phyloP scores from a whole-genome alignment of 2,329 filamentous ascomycete species.

The Hypoxylon sp. region DNA sequence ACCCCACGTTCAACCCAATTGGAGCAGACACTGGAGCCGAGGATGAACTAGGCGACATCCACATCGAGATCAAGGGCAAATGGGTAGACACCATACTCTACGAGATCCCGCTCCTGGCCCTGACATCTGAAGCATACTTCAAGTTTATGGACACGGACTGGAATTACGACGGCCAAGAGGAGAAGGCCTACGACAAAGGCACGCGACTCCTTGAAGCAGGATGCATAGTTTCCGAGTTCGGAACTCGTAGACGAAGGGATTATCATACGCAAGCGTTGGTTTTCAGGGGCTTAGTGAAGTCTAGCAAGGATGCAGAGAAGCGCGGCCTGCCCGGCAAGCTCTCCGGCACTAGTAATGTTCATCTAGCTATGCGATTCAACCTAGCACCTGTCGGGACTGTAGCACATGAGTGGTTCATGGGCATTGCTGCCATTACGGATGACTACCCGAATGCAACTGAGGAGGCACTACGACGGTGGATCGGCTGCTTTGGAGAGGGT shows the following conservation, averaged over 20 bases:
- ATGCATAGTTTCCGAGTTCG: slow-evolving; percentile 94
- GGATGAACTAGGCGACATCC: slow-evolving; percentile 79
- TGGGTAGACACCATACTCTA: slow-evolving; percentile 98
- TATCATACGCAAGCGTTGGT: slow-evolving; percentile 96
- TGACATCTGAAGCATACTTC: slow-evolving; percentile 97
- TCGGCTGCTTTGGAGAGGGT: slow-evolving; percentile 88
- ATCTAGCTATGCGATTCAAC: slow-evolving; percentile 93
- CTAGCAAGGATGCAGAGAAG: slow-evolving; percentile 78
- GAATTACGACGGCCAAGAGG: slow-evolving; percentile 88
- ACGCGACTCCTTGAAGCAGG: slow-evolving; percentile 82
- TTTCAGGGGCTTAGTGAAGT: slow-evolving; percentile 85
- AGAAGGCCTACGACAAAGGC: slow-evolving; percentile 87
- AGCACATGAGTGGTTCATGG: slow-evolving; percentile 99
- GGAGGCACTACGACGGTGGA: slow-evolving; percentile 87
- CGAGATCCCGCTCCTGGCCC: slow-evolving; percentile 92
- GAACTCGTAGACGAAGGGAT: slow-evolving; percentile 87
- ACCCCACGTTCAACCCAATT: slow-evolving; percentile 74
- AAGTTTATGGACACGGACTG: slow-evolving; percentile 95
- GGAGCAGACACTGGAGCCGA: slow-evolving; percentile 72
- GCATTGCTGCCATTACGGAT: slow-evolving; percentile 89
- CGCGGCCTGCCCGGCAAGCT: slow-evolving; percentile 80
- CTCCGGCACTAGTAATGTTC: slow-evolving; percentile 94
- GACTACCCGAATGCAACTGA: slow-evolving; percentile 90
- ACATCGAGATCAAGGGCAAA: slow-evolving; percentile 82
- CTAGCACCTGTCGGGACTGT: slow-evolving; percentile 88